A percentile compares a stretch with the other conserved stretches of the same genome.
phyloP scores from a whole-genome alignment of 75 land plant genomes.

The Pinus tabuliformis region DNA sequence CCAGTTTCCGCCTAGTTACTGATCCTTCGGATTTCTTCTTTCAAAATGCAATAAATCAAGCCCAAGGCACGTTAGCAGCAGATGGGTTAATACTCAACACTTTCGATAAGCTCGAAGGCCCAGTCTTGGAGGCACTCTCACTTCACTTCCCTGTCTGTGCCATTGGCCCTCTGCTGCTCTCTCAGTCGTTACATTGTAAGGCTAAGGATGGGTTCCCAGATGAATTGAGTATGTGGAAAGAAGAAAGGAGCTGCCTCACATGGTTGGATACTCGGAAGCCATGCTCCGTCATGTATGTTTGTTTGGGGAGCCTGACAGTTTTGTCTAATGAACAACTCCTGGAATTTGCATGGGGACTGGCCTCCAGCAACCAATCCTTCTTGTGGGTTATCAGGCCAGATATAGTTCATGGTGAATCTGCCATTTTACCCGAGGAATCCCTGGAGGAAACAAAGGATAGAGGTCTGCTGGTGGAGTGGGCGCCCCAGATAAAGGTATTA shows the following conservation, averaged over 20 bases:
- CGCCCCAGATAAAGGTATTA: conserved; percentile 64
- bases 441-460: conserved; percentile 22
- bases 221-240: neutral
- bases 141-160: neutral
- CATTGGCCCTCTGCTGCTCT: conserved; percentile 12
- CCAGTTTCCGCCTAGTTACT: conserved; percentile 24
- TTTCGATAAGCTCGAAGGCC: conserved; percentile 12
- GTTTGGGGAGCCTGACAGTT: conserved; percentile 23
- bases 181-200: neutral
- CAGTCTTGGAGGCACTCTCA: conserved; percentile 8
- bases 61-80: neutral
- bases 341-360: conserved; percentile 28
- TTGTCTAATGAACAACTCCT: conserved; percentile 18
- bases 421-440: conserved; percentile 13
- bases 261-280: conserved; percentile 41
- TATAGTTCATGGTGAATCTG: conserved; percentile 12
- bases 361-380: conserved; percentile 11
- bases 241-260: conserved; percentile 10
- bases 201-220: conserved; percentile 4
- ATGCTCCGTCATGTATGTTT: conserved; percentile 32
- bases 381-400: conserved; percentile 37
- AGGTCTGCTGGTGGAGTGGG: conserved; percentile 62
- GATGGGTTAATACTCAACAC: conserved; percentile 12
- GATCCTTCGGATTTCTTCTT: conserved; percentile 2
- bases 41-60: neutral